These are phyloP conservation scores for Vairimorpha apis DNA, from an alignment of 371 early-diverging fungal genomes.

Conservation along the genomic window DNA sequence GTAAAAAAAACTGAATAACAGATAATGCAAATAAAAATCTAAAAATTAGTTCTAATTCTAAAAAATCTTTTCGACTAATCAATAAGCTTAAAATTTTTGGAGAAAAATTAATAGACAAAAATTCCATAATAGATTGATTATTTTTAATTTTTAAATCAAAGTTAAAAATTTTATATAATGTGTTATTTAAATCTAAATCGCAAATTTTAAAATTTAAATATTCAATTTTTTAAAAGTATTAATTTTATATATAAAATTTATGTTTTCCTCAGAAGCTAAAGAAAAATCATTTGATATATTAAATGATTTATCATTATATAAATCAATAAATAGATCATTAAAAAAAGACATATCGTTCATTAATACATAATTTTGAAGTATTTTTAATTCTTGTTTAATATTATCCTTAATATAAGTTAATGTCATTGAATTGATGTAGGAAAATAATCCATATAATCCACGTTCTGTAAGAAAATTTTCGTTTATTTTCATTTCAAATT, in stretches of 20 bases:
- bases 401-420: neutral
- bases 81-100: conserved; percentile 13
- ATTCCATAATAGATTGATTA: conserved; percentile 7
- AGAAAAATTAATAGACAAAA: conserved; percentile 18
- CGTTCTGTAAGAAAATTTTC: neutral
- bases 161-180: conserved; percentile 16
- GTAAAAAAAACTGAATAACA: conserved; percentile 11
- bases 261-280: neutral
- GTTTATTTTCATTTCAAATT: neutral
- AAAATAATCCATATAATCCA: neutral
- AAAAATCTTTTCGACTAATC: conserved; percentile 12
- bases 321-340: conserved; percentile 20
- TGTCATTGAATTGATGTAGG: neutral
- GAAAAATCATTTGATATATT: neutral
- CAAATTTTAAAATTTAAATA: conserved; percentile 10
- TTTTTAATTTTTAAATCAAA: neutral
- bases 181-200: conserved; percentile 3
- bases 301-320: conserved; percentile 14
- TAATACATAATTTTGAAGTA: conserved; percentile 10
- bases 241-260: conserved; percentile 17
- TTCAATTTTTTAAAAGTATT: conserved; percentile 20
- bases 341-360: conserved; percentile 21
- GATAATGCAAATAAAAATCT: conserved; percentile 38
- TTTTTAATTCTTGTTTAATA: conserved; percentile 7
- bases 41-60: conserved; percentile 34